Base-by-base conservation (phyloP, 495 filamentous ascomycete genomes). In the Xylaria intraflava region DNA sequence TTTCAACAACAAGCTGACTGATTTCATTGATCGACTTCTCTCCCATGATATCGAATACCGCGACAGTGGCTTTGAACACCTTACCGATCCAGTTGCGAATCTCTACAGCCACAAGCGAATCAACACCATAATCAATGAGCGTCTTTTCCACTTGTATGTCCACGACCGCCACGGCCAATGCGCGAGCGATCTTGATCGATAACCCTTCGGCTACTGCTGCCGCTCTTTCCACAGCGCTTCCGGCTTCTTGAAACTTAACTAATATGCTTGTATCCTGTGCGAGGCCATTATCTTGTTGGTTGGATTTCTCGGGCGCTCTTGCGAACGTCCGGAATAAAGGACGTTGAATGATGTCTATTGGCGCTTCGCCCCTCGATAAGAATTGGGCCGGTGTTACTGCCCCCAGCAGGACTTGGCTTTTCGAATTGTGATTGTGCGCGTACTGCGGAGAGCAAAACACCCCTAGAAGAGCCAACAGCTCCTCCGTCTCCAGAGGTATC, bases 51-150 rank as follows among this genome's bases (percentile, higher is more conserved):
- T 79, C 77, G 57, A 81, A 71, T 1, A 80, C 65, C 6, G 71
- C 60, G 20, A 79, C 61, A 30, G 70, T 68, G 1, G 66, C 69
- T 14, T 62, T 67, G 17, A 76, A 59, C 53, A 78, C 74, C 23
- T 68, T 70, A 0, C 68, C 52, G 23, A 82, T 73, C 72, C 75
- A 85, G 26, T 75, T 79, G 0, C 81, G 69, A 9, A 83, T 49
- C 58, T 85, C 82, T 16, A 84, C 75, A 2, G 81, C 82, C 30
- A 79, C 65, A 16, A 84, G 63, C 0, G 74, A 79, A 55, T 85
- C 82, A 0, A 84, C 67, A 1, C 79, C 79, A 58, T 77, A 77
- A 16, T 61, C 57, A 0, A 62, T 51, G 2, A 78, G 58, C 11
- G 69, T 67, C 58, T 68, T 69, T 35, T 48, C 45, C 0, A 62